Evolutionary conservation across 805 yeast genomes (phyloP), one percentile per base, ranked within the genome.

Genomic region (Wickerhamiella bombiphila): DNA sequence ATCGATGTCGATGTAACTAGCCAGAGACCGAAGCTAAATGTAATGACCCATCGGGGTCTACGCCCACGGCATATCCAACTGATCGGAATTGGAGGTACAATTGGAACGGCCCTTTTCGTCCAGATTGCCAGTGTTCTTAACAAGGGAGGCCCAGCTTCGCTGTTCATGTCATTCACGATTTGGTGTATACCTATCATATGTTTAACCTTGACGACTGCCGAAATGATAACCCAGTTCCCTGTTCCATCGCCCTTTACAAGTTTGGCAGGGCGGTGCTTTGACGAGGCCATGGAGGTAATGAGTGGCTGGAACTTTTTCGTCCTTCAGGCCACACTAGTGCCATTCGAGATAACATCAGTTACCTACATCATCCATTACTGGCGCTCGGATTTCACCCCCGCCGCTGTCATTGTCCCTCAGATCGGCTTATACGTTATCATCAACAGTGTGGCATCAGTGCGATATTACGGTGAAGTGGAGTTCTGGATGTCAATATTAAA

Each of bases 221-320:
- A 81, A 51, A 69, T 79, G 71, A 81, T 80, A 26, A 74, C 80
- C 21, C 80, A 75, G 48, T 61, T 76, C 31, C 93, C 94, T 2
- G 66, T 80, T 3, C 64, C 74, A 24, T 80, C 93, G 1, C 91
- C 93, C 0, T 81, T 81, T 50, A 70, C 80, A 39, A 59, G 80
- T 25, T 57, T 78, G 59, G 77, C 85, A 0, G 81, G 83, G 15
- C 59, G 88, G 38, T 79, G 81, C 54, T 72, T 74, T 37, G 91
- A 80, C 53, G 75, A 73, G 32, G 79, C 93, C 0, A 59, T 78
- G 39, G 91, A 79, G 46, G 69, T 78, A 32, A 70, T 70, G 65
- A 72, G 79, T 2, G 85, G 88, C 20, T 80, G 82, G 77, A 80
- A 80, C 52, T 80, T 77, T 51, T 79, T 80, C 70, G 63, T 80